Conservation (phyloP, 2,329 filamentous ascomycete species). For the Phyllosticta citrichinensis region DNA sequence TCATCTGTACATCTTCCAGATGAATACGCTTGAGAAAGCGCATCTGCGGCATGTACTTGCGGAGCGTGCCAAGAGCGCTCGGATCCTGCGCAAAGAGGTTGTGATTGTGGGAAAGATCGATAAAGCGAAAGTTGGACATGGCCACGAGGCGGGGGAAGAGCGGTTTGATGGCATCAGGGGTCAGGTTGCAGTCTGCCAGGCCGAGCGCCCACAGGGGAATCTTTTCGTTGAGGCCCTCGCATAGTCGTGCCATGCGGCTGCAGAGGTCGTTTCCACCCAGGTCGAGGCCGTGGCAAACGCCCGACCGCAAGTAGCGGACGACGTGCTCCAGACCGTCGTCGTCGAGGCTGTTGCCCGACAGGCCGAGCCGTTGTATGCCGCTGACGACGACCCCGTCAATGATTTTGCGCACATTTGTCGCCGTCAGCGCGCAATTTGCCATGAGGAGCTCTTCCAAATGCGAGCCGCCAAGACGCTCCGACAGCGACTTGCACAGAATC, state of each 20-base stretch:
- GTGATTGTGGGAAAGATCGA: conserved; percentile 86
- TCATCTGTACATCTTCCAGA: conserved; percentile 73
- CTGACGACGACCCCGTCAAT: conserved; percentile 75
- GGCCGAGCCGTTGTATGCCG: conserved; percentile 66
- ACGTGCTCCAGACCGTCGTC: conserved; percentile 66
- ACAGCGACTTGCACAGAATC: conserved; percentile 65
- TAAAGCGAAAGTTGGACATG: conserved; percentile 68
- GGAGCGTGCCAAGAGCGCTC: conserved; percentile 63
- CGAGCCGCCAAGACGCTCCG: conserved; percentile 64
- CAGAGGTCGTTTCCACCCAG: conserved; percentile 71
- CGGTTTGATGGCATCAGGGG: conserved; percentile 59
- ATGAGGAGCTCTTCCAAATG: conserved; percentile 75
- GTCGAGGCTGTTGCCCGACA: conserved; percentile 74
- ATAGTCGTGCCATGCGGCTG: conserved; percentile 35
- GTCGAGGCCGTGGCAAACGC: conserved; percentile 78
- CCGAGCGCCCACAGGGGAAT: conserved; percentile 68
- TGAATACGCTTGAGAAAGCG: conserved; percentile 72
- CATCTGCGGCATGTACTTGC: conserved; percentile 79
- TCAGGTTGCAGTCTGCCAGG: conserved; percentile 75
- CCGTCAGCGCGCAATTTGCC: conserved; percentile 64
- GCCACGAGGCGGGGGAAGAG: conserved; percentile 64
- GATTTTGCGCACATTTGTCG: conserved; percentile 61
- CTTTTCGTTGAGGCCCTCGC: conserved; percentile 41
- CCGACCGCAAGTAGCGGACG: conserved; percentile 62
- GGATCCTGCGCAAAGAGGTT: conserved; percentile 64